Evolutionary conservation across 345 rosid species (phyloP).

Genomic region (Turritis glabra): DNA sequence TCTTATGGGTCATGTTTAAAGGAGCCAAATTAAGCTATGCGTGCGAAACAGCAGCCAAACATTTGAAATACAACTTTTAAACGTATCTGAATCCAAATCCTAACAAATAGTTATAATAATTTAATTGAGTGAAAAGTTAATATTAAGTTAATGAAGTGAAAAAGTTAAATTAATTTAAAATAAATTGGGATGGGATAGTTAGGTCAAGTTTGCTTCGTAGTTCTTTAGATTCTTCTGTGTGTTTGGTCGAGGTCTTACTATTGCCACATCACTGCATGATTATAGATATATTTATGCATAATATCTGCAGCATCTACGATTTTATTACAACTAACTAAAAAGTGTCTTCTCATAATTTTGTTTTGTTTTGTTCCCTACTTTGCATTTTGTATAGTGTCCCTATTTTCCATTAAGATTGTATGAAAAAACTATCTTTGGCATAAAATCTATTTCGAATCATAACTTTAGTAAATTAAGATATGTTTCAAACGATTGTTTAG

Average conservation of each 20-base stretch:
- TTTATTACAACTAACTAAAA: not conserved
- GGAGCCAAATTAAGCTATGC: slow-evolving; percentile 42
- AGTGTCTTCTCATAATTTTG: not conserved
- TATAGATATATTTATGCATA: slow-evolving; percentile 11
- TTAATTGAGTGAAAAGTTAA: not conserved
- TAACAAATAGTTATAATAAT: slow-evolving; percentile 14
- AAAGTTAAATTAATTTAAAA: slow-evolving; percentile 15
- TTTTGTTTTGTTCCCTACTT: not conserved
- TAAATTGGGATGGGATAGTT: slow-evolving; percentile 39
- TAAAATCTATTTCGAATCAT: not conserved
- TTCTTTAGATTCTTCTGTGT: slow-evolving; percentile 34
- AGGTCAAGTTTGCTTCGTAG: slow-evolving; percentile 41
- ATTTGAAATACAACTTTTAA: slow-evolving; percentile 36
- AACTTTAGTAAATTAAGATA: not conserved
- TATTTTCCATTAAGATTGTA: too few relatives aligned
- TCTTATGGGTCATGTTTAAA: slow-evolving; percentile 40
- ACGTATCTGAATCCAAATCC: slow-evolving; percentile 33
- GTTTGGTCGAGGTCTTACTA: slow-evolving; percentile 34
- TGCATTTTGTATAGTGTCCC: not conserved
- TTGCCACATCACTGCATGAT: slow-evolving; percentile 33
- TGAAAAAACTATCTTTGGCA: not conserved
- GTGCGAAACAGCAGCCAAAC: slow-evolving; percentile 40
- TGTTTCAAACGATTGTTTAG: not conserved
- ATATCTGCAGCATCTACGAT: slow-evolving; percentile 14
- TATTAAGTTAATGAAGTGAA: not conserved